phyloP scores from a whole-genome alignment of 352 stramenopile genomes.

The Blastocystis sp. region DNA sequence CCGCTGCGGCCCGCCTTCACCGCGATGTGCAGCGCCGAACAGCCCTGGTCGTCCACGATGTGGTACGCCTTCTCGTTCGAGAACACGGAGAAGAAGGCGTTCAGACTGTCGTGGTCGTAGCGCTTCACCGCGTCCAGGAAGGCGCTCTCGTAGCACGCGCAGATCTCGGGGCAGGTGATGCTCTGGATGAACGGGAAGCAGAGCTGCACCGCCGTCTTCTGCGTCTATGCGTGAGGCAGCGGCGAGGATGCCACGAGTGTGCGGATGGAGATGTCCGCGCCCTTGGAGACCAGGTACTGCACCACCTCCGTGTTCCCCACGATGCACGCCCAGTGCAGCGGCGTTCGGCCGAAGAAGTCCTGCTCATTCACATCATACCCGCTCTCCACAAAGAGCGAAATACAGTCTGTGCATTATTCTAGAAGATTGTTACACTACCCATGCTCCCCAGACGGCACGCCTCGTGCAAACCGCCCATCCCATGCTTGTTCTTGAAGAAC shows the following conservation, averaged over 20 bases:
- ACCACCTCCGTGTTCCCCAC: not conserved
- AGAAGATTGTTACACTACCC: not conserved
- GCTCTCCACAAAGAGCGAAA: not conserved
- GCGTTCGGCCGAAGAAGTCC: conserved; percentile 28
- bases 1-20: conserved; percentile 20
- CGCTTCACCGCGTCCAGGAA: conserved; percentile 34
- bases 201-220: conserved; percentile 22
- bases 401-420: not conserved
- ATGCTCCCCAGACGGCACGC: not conserved
- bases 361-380: conserved; percentile 19
- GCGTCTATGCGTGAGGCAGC: not conserved
- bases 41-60: not conserved
- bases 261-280: not conserved
- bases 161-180: not conserved
- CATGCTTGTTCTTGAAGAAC: conserved; percentile 1
- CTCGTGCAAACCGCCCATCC: conserved; percentile 4
- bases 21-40: conserved; percentile 22
- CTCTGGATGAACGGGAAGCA: conserved; percentile 4
- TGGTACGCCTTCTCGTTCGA: not conserved
- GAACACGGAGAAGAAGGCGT: not conserved
- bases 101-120: conserved; percentile 22
- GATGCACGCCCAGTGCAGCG: conserved; percentile 12
- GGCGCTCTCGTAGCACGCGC: not conserved
- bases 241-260: not conserved
- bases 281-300: conserved; percentile 5